Conservation (phyloP, 768 basidiomycete genomes). For the Lactarius vividus region DNA sequence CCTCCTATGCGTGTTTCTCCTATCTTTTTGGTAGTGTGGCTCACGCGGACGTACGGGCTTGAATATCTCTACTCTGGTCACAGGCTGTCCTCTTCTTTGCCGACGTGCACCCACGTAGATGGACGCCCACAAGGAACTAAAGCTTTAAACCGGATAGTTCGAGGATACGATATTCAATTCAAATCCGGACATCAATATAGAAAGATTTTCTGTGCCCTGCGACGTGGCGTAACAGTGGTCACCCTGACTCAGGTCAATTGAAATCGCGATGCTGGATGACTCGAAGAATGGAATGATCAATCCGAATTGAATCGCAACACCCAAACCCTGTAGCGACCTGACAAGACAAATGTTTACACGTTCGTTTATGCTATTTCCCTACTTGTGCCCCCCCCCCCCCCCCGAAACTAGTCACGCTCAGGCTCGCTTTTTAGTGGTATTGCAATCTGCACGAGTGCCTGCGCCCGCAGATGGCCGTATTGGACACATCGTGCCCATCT, state of each 20-base stretch:
- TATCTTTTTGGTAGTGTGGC: too few relatives aligned
- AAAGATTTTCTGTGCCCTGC: background rate
- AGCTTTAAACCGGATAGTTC: background rate
- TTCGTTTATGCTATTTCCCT: background rate
- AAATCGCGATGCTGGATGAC: background rate
- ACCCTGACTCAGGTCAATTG: background rate
- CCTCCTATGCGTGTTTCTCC: too few relatives aligned
- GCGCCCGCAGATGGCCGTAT: background rate
- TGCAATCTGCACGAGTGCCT: background rate
- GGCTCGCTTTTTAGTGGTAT: background rate
- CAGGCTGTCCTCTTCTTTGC: too few relatives aligned
- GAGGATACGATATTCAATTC: background rate
- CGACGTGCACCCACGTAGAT: too few relatives aligned
- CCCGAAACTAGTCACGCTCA: background rate
- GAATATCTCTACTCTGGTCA: too few relatives aligned
- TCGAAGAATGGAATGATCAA: background rate
- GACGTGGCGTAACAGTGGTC: background rate
- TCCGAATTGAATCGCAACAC: too few relatives aligned
- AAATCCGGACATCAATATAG: background rate
- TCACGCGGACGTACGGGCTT: too few relatives aligned
- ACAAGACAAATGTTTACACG: background rate
- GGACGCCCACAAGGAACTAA: too few relatives aligned
- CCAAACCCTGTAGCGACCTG: background rate
- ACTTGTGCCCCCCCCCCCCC: background rate
- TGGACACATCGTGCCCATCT: conserved; percentile 5